Base-by-base conservation (phyloP, 2,329 filamentous ascomycete species). In the Lecanicillium sp. region DNA sequence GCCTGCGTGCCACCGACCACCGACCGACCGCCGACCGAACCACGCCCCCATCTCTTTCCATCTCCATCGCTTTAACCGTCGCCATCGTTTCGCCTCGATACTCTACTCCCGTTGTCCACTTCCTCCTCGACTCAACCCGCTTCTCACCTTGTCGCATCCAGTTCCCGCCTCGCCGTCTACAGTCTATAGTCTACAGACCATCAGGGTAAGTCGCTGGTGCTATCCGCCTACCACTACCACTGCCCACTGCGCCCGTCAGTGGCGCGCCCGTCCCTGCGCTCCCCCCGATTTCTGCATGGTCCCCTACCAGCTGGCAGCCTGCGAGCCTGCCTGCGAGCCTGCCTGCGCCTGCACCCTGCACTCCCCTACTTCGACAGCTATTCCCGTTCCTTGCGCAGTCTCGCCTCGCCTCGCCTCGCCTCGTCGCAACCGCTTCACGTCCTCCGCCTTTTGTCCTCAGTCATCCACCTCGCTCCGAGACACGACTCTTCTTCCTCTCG, bases 191-290 rank as follows among this genome's bases (percentile, higher is more conserved):
- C n/a, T 15, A n/a, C 12, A 20, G 21, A 45, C 43, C 43, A 36
- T 45, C 43, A 37, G 43, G 43, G 43, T 45, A 38, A 45, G 43
- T 45, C 42, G 23, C n/a, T n/a, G n/a, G n/a, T n/a, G n/a, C n/a
- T n/a, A n/a, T n/a, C n/a, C n/a, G n/a, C n/a, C n/a, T n/a, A n/a
- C n/a, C n/a, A n/a, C n/a, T n/a, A n/a, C n/a, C n/a, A n/a, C n/a
- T n/a, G n/a, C 24, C 32, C 42, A 26, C 11, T 23, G 17, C 26
- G n/a, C 24, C 24, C 20, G n/a, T 15, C n/a, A 23, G 42, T 36
- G 43, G 33, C 33, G 43, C 33, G 15, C 12, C 26, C 26, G 15
- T 17, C 14, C 17, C 42, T 36, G 30, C 30, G n/a, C 40, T 26
- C 21, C n/a, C 14, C 21, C 26, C 17, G 17, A 17, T 7, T 30